Percentiles rank a stretch among this genome's conserved stretches.
phyloP scores from a whole-genome alignment of 352 stramenopile genomes.

The Blastocystis sp. region DNA sequence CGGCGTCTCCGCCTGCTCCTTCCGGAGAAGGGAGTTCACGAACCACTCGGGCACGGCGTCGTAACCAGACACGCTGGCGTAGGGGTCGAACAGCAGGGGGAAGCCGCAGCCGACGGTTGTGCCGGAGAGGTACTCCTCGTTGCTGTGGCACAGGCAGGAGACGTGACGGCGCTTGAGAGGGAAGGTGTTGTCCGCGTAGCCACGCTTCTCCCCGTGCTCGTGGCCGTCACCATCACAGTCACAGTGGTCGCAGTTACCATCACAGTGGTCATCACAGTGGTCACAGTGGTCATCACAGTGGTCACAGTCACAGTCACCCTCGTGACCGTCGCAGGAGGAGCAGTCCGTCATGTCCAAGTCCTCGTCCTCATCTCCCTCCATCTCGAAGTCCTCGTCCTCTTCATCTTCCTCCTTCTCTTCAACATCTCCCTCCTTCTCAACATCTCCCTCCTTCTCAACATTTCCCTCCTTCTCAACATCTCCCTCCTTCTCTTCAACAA shows the following conservation, averaged over 20 bases:
- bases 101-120: neutral
- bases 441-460: neutral
- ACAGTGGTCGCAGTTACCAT: neutral
- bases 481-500: neutral
- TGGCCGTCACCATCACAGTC: too few species aligned
- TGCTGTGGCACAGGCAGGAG: neutral
- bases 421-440: neutral
- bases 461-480: slow-evolving; percentile 24
- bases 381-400: neutral
- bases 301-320: neutral
- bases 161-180: neutral
- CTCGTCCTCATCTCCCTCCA: slow-evolving; percentile 25
- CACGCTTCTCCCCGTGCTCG: too few species aligned
- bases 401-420: neutral
- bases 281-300: neutral
- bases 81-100: slow-evolving; percentile 18
- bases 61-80: neutral
- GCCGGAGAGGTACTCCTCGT: neutral
- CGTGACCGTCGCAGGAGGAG: neutral
- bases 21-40: neutral
- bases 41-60: neutral
- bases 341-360: neutral
- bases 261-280: neutral
- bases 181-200: neutral
- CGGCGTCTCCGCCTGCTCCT: neutral